Base-by-base conservation (phyloP, 1,139 yeast genomes). In the Debaryomyces udenii region DNA sequence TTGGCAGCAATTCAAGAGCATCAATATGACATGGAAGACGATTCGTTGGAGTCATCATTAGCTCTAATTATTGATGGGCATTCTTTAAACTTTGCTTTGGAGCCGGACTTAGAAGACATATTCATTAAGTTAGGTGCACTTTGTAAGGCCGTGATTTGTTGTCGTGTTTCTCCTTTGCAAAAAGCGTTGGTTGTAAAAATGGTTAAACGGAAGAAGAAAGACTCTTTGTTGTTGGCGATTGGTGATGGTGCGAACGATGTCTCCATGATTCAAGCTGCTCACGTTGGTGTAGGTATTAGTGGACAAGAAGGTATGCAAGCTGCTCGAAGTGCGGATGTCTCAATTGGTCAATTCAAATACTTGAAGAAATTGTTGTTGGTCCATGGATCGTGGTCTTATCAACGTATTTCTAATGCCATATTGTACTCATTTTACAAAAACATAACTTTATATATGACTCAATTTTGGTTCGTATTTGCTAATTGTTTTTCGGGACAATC, bases 241-340 rank as follows among this genome's bases (percentile, higher is more conserved):
- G 99, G 99, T 49, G 99, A 93, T 63, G 99, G 99, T 45, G 95
- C 98, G 30, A 93, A 93, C 60, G 99, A 93, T 67, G 99, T 93
- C 47, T 96, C 98, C 4, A 93, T 93, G 99, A 93, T 93, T 52
- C 98, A 93, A 62, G 90, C 96, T 28, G 99, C 99, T 1, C 94
- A 93, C 66, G 94, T 93, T 26, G 99, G 99, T 53, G 94, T 93
- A 37, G 99, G 99, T 65, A 93, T 93, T 55, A 96, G 96, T 35
- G 99, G 99, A 62, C 96, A 89, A 66, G 99, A 94, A 68, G 99
- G 99, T 53, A 91, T 91, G 90, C 99, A 94, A 64, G 99, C 99
- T 6, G 98, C 99, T 0, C 78, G 99, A 63, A 84, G 95, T 63
- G 99, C 99, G 0, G 99, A 94, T 71, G 82, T 93, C 45, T 91